These are phyloP conservation scores for Cercospora janseana DNA, from an alignment of 2,329 filamentous ascomycete species.

Conservation along the genomic window DNA sequence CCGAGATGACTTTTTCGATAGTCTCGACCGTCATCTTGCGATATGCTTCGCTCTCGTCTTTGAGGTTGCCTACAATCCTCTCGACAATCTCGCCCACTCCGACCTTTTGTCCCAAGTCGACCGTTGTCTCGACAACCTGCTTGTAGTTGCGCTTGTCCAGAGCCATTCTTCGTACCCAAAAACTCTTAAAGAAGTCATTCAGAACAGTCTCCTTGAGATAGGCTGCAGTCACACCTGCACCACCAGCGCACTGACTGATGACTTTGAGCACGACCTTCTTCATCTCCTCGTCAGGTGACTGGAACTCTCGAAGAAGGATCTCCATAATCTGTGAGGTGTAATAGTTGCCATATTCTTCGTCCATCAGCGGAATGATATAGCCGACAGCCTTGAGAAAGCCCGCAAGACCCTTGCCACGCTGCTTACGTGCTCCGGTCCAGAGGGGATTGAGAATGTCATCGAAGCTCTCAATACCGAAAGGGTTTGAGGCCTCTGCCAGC, in stretches of 20 bases:
- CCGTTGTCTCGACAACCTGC: conserved; percentile 96
- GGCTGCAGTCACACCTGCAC: conserved; percentile 87
- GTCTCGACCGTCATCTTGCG: conserved; percentile 99
- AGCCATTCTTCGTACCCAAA: conserved; percentile 97
- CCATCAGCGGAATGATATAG: conserved; percentile 98
- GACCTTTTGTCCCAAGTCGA: conserved; percentile 97
- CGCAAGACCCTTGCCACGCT: conserved; percentile 91
- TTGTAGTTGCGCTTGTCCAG: conserved; percentile 96
- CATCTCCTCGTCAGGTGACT: conserved; percentile 98
- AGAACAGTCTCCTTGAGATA: conserved; percentile 96
- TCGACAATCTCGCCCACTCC: conserved; percentile 93
- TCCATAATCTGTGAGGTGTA: conserved; percentile 99
- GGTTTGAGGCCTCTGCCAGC: conserved; percentile 91
- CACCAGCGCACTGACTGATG: conserved; percentile 90
- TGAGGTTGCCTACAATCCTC: conserved; percentile 88
- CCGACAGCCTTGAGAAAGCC: conserved; percentile 97
- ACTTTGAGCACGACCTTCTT: conserved; percentile 99
- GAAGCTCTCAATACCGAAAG: conserved; percentile 98
- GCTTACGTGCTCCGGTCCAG: conserved; percentile 94
- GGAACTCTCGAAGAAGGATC: conserved; percentile 91
- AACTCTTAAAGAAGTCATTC: conserved; percentile 96
- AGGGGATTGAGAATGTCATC: conserved; percentile 96
- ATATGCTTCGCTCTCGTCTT: conserved; percentile 97
- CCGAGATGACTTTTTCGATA: conserved; percentile 91
- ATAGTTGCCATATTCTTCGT: conserved; percentile 99